Evolutionary conservation across 2,329 filamentous ascomycete species (phyloP).

Genomic region (Salinomyces thailandicus): DNA sequence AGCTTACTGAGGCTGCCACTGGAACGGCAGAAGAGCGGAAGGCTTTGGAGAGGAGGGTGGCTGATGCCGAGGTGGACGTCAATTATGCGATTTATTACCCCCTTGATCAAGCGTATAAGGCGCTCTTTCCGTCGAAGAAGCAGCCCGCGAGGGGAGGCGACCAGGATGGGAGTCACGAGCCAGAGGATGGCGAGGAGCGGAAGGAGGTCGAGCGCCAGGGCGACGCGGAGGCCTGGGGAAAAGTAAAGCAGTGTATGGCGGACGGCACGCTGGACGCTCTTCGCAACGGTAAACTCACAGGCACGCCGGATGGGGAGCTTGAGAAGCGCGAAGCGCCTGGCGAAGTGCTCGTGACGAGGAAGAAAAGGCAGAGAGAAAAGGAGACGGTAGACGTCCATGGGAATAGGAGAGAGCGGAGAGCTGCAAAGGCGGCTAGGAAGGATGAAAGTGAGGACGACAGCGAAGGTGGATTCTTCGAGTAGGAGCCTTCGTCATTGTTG

Average conservation of each 20-base stretch:
- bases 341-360: conserved; percentile 3
- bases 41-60: conserved; percentile 13
- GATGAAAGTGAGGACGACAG: conserved; percentile 24
- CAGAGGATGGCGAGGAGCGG: conserved; percentile 29
- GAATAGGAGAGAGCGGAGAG: conserved; percentile 5
- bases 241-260: conserved; percentile 54
- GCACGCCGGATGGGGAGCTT: background rate
- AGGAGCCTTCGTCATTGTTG: too few relatives aligned
- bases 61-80: conserved; percentile 56
- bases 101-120: conserved; percentile 58
- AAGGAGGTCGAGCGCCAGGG: conserved; percentile 29
- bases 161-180: conserved; percentile 20
- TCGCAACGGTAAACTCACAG: conserved; percentile 41
- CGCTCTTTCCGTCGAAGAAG: conserved; percentile 36
- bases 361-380: conserved; percentile 6
- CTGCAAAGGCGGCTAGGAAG: conserved; percentile 3
- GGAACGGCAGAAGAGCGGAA: conserved; percentile 25
- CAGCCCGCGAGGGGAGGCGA: conserved; percentile 16
- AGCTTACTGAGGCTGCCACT: conserved; percentile 43
- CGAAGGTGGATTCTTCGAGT: conserved; percentile 29
- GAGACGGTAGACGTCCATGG: conserved; percentile 10
- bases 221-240: conserved; percentile 54
- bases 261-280: conserved; percentile 47
- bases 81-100: conserved; percentile 67
- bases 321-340: background rate